Evolutionary conservation across 2,329 filamentous ascomycete genomes (phyloP), one percentile per base, ranked within the genome.

Genomic region (Leptosphaerulina australis): DNA sequence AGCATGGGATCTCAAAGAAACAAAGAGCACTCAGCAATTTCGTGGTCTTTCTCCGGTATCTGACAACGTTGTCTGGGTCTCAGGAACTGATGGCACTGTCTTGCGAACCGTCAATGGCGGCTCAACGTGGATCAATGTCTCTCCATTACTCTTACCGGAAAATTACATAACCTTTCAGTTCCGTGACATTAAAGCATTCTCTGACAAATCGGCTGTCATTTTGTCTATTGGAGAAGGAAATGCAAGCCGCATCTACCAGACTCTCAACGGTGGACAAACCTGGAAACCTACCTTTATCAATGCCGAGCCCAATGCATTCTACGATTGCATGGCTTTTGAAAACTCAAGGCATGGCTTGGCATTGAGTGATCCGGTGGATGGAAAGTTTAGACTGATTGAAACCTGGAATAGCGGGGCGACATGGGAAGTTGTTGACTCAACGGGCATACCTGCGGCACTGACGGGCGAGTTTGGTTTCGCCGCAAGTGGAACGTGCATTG

Each of bases 321-420:
- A 67, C 31, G 62, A 69, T 22, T 66, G 66, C 24, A 61, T 69
- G 56, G 59, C 63, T 2, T 69, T 69, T 34, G 64, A 66, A 26
- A 56, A 58, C 24, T 29, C 25, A 21, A 55, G 39, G 31, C 58
- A 63, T 29, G 66, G 66, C 2, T 39, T 69, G 2, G 64, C 64
- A 5, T 53, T 67, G 55, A 67, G 64, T 15, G 66, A 67, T 54
- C 66, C 66, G 11, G 66, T 69, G 4, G 33, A 62, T 35, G 63
- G 66, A 2, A 62, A 56, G 35, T 66, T 69, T 25, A 55, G 64
- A n/a, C 33, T 69, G 4, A 52, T 69, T 4, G 63, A 67, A 26
- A 67, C 66, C 0, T 60, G 58, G 53, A 56, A 67, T 43, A 56
- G 58, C 7, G 66, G 66, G 8, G 37, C 35, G 24, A 56, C 44